Conservation (phyloP, 2,329 filamentous ascomycete species). For the Plenodomus tracheiphilus region DNA sequence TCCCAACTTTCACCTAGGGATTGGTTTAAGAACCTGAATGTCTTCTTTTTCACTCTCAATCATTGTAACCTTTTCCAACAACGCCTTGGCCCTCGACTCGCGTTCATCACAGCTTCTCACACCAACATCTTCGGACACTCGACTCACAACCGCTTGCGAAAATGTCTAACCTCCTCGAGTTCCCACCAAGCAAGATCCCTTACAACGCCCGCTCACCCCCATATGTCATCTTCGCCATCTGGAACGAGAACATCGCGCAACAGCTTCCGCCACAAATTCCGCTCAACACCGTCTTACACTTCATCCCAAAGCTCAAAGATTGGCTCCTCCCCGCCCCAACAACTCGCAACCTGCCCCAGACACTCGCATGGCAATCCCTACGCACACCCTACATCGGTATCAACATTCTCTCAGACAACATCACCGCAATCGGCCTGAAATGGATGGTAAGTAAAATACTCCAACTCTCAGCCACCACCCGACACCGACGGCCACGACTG, state of each 20-base stretch:
- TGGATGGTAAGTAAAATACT: constrained; percentile 27
- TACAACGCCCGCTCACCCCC: constrained; percentile 14
- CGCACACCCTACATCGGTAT: constrained; percentile 18
- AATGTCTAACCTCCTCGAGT: constrained; percentile 32
- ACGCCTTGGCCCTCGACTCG: too few relatives aligned
- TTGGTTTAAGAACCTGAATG: too few relatives aligned
- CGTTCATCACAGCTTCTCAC: too few relatives aligned
- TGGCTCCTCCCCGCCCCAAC: constrained; percentile 21
- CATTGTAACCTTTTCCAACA: too few relatives aligned
- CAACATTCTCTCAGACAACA: constrained; percentile 22
- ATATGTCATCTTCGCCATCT: constrained; percentile 27
- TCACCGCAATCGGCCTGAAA: constrained; percentile 10
- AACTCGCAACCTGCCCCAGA: background rate
- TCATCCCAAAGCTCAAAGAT: constrained; percentile 19
- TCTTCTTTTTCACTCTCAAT: too few relatives aligned
- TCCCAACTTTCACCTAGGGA: background rate
- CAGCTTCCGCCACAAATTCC: constrained; percentile 24
- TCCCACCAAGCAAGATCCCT: constrained; percentile 18
- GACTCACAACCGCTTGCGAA: background rate
- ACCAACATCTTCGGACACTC: background rate
- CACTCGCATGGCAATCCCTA: constrained; percentile 2
- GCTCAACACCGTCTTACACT: constrained; percentile 22
- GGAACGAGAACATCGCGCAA: constrained; percentile 10
- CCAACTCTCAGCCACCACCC: constrained; percentile 57
- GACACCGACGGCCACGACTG: constrained; percentile 75